Base-by-base conservation (phyloP, 345 rosid genomes). In the Tarenaya hassleriana region DNA sequence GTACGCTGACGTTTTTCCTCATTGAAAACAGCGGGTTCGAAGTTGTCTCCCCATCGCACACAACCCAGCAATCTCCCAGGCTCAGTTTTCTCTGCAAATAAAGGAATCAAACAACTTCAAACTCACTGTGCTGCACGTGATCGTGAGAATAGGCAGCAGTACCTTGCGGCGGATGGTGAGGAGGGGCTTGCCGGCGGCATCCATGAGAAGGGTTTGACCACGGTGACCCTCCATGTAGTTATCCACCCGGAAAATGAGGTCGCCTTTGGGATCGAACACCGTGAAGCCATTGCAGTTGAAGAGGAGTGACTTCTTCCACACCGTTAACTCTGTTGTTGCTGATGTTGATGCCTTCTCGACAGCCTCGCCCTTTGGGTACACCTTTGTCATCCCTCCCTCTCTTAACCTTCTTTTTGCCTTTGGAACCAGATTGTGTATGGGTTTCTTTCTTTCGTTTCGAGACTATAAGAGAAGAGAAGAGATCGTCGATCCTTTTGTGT, bases 91-190 rank as follows among this genome's bases (percentile, higher is more conserved):
- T n/a, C n/a, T n/a, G n/a, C n/a, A n/a, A n/a, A n/a, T n/a, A n/a
- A n/a, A n/a, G n/a, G n/a, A n/a, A n/a, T n/a, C n/a, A n/a, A n/a
- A n/a, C n/a, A n/a, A n/a, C n/a, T n/a, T n/a, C n/a, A n/a, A n/a
- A n/a, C n/a, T n/a, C n/a, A n/a, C n/a, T n/a, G n/a, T n/a, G n/a
- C n/a, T n/a, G n/a, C n/a, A n/a, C n/a, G n/a, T n/a, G n/a, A n/a
- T n/a, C n/a, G n/a, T n/a, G n/a, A n/a, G n/a, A n/a, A n/a, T n/a
- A n/a, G n/a, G n/a, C n/a, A n/a, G n/a, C n/a, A n/a, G n/a, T 57
- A 84, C 88, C 92, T 79, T 87, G 47, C 86, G 89, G 40, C 92
- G 83, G 73, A 83, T 37, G 69, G 87, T 87, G 70, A 81, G 82
- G 61, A 87, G 89, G 47, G 96, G 83, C 47, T 70, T 62, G 55